A percentile compares a stretch with the other conserved stretches of the same genome.
Conservation (phyloP, 768 basidiomycete species). For the Hypholoma sublateritium region DNA sequence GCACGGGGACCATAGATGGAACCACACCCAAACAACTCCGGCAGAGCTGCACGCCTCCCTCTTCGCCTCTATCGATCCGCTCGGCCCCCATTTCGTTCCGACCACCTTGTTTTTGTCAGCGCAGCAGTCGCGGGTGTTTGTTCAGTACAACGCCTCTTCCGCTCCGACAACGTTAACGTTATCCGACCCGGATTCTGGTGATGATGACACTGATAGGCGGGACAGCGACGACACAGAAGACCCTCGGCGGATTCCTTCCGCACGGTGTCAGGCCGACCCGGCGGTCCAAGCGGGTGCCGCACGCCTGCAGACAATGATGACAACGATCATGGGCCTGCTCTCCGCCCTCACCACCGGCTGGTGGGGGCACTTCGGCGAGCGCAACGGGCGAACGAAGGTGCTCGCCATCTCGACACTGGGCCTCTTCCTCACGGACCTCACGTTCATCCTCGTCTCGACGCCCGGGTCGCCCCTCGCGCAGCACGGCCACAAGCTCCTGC, state of each 20-base stretch:
- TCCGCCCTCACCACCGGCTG: constrained; percentile 85
- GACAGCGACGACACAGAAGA: constrained; percentile 34
- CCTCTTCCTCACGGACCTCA: constrained; percentile 56
- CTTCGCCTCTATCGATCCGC: constrained; percentile 29
- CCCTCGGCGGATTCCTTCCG: constrained; percentile 35
- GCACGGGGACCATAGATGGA: constrained; percentile 41
- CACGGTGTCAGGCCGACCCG: constrained; percentile 42
- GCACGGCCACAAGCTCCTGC: constrained; percentile 74
- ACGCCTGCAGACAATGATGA: constrained; percentile 73
- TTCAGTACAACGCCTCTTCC: too few relatives aligned
- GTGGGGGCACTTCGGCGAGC: constrained; percentile 87
- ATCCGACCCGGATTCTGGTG: not conserved
- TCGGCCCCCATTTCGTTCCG: constrained; percentile 28
- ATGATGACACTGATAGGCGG: constrained; percentile 11
- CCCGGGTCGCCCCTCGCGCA: constrained; percentile 57
- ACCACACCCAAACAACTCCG: constrained; percentile 29
- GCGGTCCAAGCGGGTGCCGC: constrained; percentile 72
- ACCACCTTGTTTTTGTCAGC: constrained; percentile 10
- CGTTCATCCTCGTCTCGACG: constrained; percentile 81
- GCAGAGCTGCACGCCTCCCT: constrained; percentile 12
- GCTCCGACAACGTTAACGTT: not conserved
- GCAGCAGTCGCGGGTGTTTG: constrained; percentile 1
- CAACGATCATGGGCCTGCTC: constrained; percentile 74
- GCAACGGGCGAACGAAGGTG: constrained; percentile 75
- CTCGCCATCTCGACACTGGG: constrained; percentile 74